Evolutionary conservation across 106 monocot genomes (phyloP).

Genomic region (Dendrobium huoshanense): DNA sequence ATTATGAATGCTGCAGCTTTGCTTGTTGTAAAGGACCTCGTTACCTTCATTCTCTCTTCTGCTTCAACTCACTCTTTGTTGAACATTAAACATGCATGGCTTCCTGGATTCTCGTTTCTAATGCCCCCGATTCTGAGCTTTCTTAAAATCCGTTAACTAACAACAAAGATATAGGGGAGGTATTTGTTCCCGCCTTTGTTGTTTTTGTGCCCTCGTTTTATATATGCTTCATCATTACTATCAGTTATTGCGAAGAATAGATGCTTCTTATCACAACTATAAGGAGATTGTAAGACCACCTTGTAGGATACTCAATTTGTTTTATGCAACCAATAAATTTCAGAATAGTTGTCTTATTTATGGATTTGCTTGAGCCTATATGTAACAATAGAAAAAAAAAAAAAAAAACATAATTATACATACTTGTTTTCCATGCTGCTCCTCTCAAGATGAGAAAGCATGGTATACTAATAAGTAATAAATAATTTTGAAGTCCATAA

Average conservation of each 20-base stretch:
- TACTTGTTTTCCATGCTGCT: not conserved
- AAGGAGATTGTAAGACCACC: too few species aligned
- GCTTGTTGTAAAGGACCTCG: not conserved
- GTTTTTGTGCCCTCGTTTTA: not conserved
- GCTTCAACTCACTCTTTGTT: not conserved
- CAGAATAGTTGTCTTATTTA: not conserved
- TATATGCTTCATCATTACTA: not conserved
- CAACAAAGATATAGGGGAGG: not conserved
- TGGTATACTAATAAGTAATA: not conserved
- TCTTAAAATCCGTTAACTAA: not conserved
- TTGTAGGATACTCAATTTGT: too few species aligned
- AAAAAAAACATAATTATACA: too few species aligned
- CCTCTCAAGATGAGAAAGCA: not conserved
- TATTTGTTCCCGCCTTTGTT: not conserved
- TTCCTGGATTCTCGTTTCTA: not conserved
- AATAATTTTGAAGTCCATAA: not conserved
- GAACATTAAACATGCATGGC: not conserved
- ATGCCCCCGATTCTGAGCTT: not conserved
- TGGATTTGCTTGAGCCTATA: not conserved
- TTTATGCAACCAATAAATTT: too few species aligned
- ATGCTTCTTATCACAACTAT: too few species aligned
- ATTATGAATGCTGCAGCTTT: not conserved
- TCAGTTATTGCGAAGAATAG: too few species aligned
- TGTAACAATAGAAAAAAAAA: not conserved
- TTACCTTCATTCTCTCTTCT: not conserved